Evolutionary conservation across 345 rosid species (phyloP).

Genomic region (Populus nigra): DNA sequence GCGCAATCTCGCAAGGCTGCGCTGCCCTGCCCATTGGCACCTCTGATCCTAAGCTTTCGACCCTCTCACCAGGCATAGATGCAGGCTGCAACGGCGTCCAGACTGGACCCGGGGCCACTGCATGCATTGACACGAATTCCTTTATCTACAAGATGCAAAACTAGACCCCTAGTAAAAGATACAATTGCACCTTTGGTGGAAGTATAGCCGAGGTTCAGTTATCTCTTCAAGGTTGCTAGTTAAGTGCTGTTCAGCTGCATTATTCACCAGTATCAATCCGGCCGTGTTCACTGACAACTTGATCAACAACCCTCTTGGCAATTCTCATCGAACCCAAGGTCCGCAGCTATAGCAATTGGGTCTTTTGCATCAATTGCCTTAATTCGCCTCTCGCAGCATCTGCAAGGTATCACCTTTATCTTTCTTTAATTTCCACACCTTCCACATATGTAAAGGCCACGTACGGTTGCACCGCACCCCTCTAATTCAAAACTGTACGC

Average conservation of each 20-base stretch:
- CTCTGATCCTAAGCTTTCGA: not conserved
- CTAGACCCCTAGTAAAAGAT: slow-evolving; percentile 3
- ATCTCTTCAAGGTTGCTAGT: not conserved
- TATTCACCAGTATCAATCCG: not conserved
- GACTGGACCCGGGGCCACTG: not conserved
- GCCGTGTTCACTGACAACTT: not conserved
- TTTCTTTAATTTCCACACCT: not conserved
- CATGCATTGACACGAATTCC: slow-evolving; percentile 6
- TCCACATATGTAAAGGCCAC: slow-evolving; percentile 4
- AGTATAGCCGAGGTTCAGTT: not conserved
- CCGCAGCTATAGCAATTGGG: not conserved
- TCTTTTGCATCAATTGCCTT: not conserved
- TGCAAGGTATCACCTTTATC: not conserved
- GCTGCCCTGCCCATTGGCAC: not conserved
- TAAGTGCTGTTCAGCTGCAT: not conserved
- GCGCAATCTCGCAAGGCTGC: not conserved
- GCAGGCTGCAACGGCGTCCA: slow-evolving; percentile 12
- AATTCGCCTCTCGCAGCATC: not conserved
- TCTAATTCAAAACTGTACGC: not conserved
- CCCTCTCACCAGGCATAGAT: slow-evolving; percentile 1
- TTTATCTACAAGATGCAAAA: not conserved
- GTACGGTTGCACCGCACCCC: not conserved
- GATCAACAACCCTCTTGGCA: not conserved
- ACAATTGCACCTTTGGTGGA: slow-evolving; percentile 5
- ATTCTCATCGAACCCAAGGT: not conserved